Evolutionary conservation across 2,329 filamentous ascomycete species (phyloP), one percentile per base, ranked within the genome.

Genomic region (Penicillium sp.): DNA sequence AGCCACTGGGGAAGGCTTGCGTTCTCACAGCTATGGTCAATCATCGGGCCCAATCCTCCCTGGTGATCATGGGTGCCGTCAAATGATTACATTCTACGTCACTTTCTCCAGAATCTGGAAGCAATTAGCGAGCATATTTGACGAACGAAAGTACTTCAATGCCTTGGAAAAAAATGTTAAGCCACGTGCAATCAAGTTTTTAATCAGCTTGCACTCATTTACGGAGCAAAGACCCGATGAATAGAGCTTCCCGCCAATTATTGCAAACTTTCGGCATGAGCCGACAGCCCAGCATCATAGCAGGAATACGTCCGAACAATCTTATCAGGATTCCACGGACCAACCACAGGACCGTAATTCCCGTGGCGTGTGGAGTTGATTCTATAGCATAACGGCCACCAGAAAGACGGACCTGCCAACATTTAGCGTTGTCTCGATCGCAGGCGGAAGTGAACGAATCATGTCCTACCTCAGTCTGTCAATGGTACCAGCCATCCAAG

Each of bases 341-440:
- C 0, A 87, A 77, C 2, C 84, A 79, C 2, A 76, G 73, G 43
- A 80, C 68, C 0, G 83, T 87, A 33, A 87, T 78, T 0, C 85
- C 85, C 0, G 83, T 85, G 0, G 77, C 73, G 2, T 82, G 75
- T 85, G 76, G 69, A 87, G 86, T 46, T 85, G 74, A 2, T 68
- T 59, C 85, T 84, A 87, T 0, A 85, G 85, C 55, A 87, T 78
- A 51, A 82, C 78, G 5, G 79, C 78, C 0, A 85, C 85, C 46
- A 87, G 78, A 61, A 85, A 87, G 76, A 87, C 84, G 71, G 87
- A 87, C 22, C 83, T 84, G 7, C 81, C 84, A 65, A 86, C 85
- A 69, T 87, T 88, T 53, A 88, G 77, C 0, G 87, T 70, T 0
- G 85, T 81, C 55, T 87, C 85, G 13, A 88, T 78, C 40, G 80